These are phyloP conservation scores for Leptosphaerulina australis DNA, from an alignment of 2,329 filamentous ascomycete species.

Conservation along the genomic window DNA sequence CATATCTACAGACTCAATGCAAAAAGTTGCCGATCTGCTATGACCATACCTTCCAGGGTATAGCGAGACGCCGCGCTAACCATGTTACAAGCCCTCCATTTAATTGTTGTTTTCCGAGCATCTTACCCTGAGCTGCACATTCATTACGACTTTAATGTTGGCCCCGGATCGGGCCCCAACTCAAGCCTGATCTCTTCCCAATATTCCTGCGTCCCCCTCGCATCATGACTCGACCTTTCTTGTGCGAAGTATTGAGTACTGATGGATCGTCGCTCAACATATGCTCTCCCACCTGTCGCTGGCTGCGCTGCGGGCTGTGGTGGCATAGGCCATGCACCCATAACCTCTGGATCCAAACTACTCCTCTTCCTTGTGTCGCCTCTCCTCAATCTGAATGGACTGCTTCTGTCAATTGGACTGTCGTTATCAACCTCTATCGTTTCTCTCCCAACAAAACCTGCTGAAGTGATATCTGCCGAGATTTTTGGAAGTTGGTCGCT, in stretches of 20 bases:
- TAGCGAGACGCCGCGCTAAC: conserved; percentile 24
- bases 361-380: conserved; percentile 29
- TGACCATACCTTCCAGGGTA: conserved; percentile 25
- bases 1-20: conserved; percentile 32
- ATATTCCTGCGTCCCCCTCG: not conserved
- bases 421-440: conserved; percentile 16
- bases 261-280: conserved; percentile 13
- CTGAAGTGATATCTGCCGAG: conserved; percentile 7
- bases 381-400: conserved; percentile 40
- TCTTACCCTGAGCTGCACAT: not conserved
- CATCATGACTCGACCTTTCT: not conserved
- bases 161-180: conserved; percentile 11
- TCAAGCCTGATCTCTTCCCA: conserved; percentile 10
- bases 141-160: conserved; percentile 5
- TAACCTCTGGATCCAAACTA: conserved; percentile 25
- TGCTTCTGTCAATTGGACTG: conserved; percentile 38
- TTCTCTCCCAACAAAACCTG: not conserved
- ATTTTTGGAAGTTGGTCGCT: conserved; percentile 1
- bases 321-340: conserved; percentile 27
- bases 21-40: conserved; percentile 22
- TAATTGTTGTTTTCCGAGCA: not conserved
- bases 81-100: not conserved
- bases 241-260: conserved; percentile 15
- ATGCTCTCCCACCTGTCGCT: not conserved
- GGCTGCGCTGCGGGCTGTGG: conserved; percentile 17